A percentile compares a stretch with the other conserved stretches of the same genome.
Evolutionary conservation across 192 early-diverging fungal genomes (phyloP).

Genomic region (Backusella psychrophila): DNA sequence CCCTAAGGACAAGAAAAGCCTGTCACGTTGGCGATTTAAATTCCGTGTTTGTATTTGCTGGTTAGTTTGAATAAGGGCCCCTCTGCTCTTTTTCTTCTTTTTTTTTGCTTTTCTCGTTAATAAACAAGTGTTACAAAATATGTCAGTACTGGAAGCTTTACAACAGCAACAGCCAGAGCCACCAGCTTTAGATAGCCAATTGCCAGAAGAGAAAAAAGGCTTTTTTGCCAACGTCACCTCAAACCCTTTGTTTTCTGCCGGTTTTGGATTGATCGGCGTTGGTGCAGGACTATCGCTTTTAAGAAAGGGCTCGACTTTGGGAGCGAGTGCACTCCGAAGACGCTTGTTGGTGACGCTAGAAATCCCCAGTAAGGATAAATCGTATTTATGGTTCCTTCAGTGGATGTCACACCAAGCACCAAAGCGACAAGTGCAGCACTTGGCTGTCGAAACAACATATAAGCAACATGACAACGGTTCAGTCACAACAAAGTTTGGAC

Average conservation of each 20-base stretch:
- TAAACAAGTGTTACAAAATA: neutral
- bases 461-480: constrained; percentile 91
- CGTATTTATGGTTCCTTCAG: constrained; percentile 90
- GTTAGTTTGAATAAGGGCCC: neutral
- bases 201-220: neutral
- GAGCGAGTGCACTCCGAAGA: constrained; percentile 68
- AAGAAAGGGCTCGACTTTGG: constrained; percentile 66
- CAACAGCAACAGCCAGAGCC: neutral
- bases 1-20: neutral
- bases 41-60: neutral
- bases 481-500: constrained; percentile 73
- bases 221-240: constrained; percentile 40
- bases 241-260: constrained; percentile 95
- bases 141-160: neutral
- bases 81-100: neutral
- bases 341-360: constrained; percentile 88
- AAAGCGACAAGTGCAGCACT: constrained; percentile 56
- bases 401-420: constrained; percentile 78
- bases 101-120: neutral
- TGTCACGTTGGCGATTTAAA: neutral
- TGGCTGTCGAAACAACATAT: constrained; percentile 87
- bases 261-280: constrained; percentile 89
- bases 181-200: neutral
- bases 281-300: constrained; percentile 80
- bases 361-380: constrained; percentile 91